These are phyloP conservation scores for Moesziomyces antarcticus DNA, from an alignment of 1,284 basidiomycete species.

Conservation along the genomic window DNA sequence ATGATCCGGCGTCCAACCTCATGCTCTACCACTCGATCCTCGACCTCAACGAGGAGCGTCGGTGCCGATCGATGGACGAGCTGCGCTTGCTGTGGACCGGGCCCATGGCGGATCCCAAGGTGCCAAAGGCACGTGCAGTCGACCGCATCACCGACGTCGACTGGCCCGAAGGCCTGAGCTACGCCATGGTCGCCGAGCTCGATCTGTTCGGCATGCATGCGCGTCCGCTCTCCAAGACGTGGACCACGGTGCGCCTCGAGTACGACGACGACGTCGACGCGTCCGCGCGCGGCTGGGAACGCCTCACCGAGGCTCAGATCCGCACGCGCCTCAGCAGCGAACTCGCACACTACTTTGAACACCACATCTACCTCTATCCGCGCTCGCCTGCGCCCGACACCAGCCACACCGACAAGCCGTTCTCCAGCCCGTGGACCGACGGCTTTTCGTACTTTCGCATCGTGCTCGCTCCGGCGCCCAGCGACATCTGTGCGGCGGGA, in stretches of 20 bases:
- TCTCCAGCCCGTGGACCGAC: slow-evolving; percentile 20
- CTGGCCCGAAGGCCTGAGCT: slow-evolving; percentile 55
- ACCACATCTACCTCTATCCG: slow-evolving; percentile 47
- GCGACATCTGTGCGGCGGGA: slow-evolving; percentile 45
- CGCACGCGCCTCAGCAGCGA: slow-evolving; percentile 38
- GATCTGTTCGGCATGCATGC: slow-evolving; percentile 27
- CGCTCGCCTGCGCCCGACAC: slow-evolving; percentile 1
- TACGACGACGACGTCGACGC: slow-evolving; percentile 41
- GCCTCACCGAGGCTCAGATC: slow-evolving; percentile 29
- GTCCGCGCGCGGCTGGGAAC: slow-evolving; percentile 25
- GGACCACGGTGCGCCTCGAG: slow-evolving; percentile 45
- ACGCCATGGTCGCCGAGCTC: slow-evolving; percentile 52
- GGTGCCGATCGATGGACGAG: slow-evolving; percentile 45
- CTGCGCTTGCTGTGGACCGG: slow-evolving; percentile 43
- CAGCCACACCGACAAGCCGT: neutral
- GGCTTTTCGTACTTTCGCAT: slow-evolving; percentile 50
- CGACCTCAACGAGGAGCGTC: slow-evolving; percentile 48
- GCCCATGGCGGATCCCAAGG: slow-evolving; percentile 50
- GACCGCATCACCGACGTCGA: slow-evolving; percentile 53
- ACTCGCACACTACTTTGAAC: slow-evolving; percentile 50
- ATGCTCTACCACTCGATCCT: slow-evolving; percentile 39
- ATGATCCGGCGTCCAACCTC: slow-evolving; percentile 34
- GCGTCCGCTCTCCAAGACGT: slow-evolving; percentile 27
- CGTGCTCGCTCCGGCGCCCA: slow-evolving; percentile 32
- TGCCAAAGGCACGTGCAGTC: slow-evolving; percentile 49